These are phyloP conservation scores for Cephaloascus fragrans DNA, from an alignment of 805 yeast genomes.

Conservation along the genomic window DNA sequence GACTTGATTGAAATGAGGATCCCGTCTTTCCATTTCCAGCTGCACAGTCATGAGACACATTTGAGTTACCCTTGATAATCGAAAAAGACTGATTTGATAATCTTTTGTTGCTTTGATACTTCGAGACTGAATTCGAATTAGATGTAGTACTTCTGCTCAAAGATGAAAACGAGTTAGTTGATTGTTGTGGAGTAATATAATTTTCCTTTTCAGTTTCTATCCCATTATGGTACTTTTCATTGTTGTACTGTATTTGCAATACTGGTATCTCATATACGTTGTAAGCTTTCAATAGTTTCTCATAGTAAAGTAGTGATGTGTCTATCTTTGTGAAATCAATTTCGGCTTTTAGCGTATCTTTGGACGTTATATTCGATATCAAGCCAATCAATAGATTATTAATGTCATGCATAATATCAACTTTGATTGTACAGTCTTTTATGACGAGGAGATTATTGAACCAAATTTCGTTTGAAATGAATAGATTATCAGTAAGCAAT, in stretches of 20 bases:
- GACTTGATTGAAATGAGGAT: not conserved
- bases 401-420: slow-evolving; percentile 5
- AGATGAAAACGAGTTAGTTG: not conserved
- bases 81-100: not conserved
- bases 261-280: slow-evolving; percentile 4
- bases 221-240: not conserved
- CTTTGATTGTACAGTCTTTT: slow-evolving; percentile 4
- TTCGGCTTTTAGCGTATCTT: not conserved
- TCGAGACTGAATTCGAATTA: not conserved
- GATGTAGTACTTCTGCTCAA: no score
- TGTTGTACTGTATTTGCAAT: not conserved
- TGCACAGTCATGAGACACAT: no score
- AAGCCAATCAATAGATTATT: slow-evolving; percentile 2
- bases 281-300: slow-evolving; percentile 4
- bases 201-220: not conserved
- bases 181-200: not conserved
- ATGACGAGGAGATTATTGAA: slow-evolving; percentile 1
- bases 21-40: not conserved
- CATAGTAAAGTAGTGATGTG: slow-evolving; percentile 5
- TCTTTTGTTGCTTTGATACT: not conserved
- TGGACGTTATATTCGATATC: not conserved
- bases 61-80: not conserved
- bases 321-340: slow-evolving; percentile 1
- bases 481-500: slow-evolving; percentile 2
- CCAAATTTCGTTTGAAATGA: slow-evolving; percentile 5